A percentile compares a stretch with the other conserved stretches of the same genome.
These are phyloP conservation scores for Citrus unshiu DNA, from an alignment of 345 rosid species.

Conservation along the genomic window DNA sequence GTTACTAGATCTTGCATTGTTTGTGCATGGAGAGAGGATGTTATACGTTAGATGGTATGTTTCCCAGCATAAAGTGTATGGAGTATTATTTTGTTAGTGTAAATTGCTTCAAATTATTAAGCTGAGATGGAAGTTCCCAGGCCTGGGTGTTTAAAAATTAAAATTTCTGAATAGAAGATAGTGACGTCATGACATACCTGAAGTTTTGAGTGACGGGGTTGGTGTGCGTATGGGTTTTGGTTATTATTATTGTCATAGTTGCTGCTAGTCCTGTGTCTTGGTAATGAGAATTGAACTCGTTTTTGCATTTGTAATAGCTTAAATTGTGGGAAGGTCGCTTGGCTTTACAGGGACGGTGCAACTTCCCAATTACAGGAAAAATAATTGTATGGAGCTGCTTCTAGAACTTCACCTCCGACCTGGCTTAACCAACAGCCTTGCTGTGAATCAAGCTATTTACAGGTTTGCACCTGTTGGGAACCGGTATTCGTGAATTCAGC, in stretches of 20 bases:
- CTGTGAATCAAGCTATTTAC: not conserved
- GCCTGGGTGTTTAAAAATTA: not conserved
- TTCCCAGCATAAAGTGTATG: not conserved
- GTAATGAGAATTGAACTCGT: not conserved
- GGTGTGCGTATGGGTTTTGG: not conserved
- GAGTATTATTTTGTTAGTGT: not conserved
- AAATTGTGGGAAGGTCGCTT: not conserved
- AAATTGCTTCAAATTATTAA: not conserved
- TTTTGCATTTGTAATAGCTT: not conserved
- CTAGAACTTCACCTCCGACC: not conserved
- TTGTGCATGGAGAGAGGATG: not conserved
- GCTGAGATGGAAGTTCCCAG: not conserved
- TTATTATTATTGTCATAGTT: not conserved
- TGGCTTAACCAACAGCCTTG: not conserved
- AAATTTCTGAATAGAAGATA: not conserved
- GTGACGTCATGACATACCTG: not conserved
- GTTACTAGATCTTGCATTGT: not conserved
- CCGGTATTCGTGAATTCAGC: not conserved
- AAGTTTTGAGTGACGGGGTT: not conserved
- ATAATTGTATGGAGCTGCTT: not conserved
- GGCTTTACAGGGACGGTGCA: not conserved
- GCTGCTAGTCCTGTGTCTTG: not conserved
- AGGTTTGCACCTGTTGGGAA: not conserved
- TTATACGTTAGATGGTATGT: constrained; percentile 2
- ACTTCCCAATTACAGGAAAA: not conserved